These are phyloP conservation scores for Phialophora chinensis DNA, from an alignment of 2,329 filamentous ascomycete species.

Conservation along the genomic window DNA sequence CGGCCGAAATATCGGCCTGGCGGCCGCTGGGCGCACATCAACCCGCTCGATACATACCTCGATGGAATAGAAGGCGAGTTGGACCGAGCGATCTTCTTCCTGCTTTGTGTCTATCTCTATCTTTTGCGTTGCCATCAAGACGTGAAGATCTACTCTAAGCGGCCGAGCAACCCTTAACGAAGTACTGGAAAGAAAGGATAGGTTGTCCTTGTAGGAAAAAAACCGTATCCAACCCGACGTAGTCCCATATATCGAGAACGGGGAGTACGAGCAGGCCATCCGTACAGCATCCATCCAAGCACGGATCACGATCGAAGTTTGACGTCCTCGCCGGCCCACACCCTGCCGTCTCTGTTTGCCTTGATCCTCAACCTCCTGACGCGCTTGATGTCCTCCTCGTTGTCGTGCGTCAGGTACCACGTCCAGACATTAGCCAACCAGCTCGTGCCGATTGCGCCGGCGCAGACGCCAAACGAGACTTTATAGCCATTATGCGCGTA, in stretches of 20 bases:
- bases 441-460: slow-evolving; percentile 45
- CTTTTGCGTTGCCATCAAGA: no score
- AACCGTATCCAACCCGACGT: neutral
- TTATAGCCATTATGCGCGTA: slow-evolving; percentile 56
- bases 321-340: slow-evolving; percentile 44
- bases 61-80: no score
- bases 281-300: neutral
- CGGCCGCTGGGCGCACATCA: no score
- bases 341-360: slow-evolving; percentile 40
- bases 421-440: slow-evolving; percentile 50
- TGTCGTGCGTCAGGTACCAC: slow-evolving; percentile 51
- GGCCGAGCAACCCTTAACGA: no score
- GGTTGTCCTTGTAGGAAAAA: no score
- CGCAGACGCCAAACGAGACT: slow-evolving; percentile 51
- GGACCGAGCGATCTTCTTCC: no score
- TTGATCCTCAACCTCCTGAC: slow-evolving; percentile 43
- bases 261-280: neutral
- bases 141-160: no score
- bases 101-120: no score
- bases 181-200: no score
- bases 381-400: slow-evolving; percentile 49
- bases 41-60: no score
- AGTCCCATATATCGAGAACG: neutral
- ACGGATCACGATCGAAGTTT: slow-evolving; percentile 21
- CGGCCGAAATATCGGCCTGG: no score